Percentiles rank a stretch among this genome's conserved stretches.
These are phyloP conservation scores for Epichloe uncinata DNA, from an alignment of 2,329 filamentous ascomycete genomes.

Conservation along the genomic window DNA sequence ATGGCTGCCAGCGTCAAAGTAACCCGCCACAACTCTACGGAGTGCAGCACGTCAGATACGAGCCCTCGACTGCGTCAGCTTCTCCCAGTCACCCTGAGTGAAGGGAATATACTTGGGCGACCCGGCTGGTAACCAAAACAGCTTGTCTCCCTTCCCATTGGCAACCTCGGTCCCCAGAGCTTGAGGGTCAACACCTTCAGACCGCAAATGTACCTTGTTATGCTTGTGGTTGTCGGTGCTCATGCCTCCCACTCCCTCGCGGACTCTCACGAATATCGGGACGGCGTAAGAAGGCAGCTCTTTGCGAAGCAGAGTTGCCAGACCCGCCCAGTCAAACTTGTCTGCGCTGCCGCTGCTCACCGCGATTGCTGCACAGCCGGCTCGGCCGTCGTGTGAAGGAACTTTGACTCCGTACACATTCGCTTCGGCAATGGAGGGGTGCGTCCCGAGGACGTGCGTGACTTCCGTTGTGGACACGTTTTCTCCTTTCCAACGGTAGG, in stretches of 20 bases:
- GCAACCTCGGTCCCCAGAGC: constrained; percentile 2
- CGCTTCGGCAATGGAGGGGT: constrained; percentile 46
- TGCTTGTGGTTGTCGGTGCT: constrained; percentile 5
- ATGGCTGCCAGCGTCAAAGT: constrained; percentile 20
- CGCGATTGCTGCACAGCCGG: constrained; percentile 49
- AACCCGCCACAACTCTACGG: constrained; percentile 20
- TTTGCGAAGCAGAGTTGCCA: constrained; percentile 36
- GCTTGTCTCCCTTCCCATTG: constrained; percentile 1
- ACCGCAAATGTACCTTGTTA: constrained; percentile 5
- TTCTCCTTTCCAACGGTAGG: constrained; percentile 62
- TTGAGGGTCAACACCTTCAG: constrained; percentile 3
- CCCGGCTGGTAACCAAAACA: constrained; percentile 6
- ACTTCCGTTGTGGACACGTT: constrained; percentile 58
- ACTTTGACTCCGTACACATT: constrained; percentile 58
- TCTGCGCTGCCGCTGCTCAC: constrained; percentile 35
- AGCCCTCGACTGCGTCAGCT: constrained; percentile 3
- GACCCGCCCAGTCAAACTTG: constrained; percentile 42
- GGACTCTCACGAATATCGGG: constrained; percentile 37
- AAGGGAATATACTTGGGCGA: constrained; percentile 3
- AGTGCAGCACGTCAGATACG: constrained; percentile 4
- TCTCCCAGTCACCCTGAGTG: constrained; percentile 5
- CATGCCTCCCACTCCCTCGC: constrained; percentile 4
- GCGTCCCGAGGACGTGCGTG: constrained; percentile 45
- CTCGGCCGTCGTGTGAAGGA: constrained; percentile 54
- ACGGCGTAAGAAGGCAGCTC: constrained; percentile 61